Base-by-base conservation (phyloP, 2,329 filamentous ascomycete genomes). In the Monosporascus sp. region DNA sequence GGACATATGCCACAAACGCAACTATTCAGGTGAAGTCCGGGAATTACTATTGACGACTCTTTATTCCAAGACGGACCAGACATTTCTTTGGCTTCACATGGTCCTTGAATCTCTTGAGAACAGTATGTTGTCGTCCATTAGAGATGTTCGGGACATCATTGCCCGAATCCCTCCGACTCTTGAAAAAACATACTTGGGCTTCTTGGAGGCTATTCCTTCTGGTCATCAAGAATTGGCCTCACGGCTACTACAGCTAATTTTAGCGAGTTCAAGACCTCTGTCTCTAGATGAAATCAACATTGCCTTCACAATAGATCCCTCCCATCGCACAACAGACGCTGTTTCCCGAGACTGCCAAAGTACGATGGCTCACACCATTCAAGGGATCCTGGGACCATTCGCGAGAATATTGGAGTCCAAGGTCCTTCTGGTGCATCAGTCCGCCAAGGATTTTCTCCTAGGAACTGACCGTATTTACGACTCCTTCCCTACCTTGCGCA, bases 11-110 rank as follows among this genome's bases (percentile, higher is more conserved):
- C 53, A 59, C 17, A 62, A 60, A 45, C 60, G 59, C 15, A 18
- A 58, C 7, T 69, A 57, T 51, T 45, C 57, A 7, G 54, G 60
- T 18, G 58, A 67, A 14, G 60, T 58, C 15, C 66, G 55, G 49
- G 51, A 52, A 5, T 64, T 65, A 41, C 55, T 73, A 7, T 62
- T 66, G 48, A 35, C 67, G 27, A 47, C 61, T 7, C 56, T 73
- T 9, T 60, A 57, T 48, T 61, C 62, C 2, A 69, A 67, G 50
- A 63, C 70, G 20, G 68, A 70, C 48, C 57, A 65, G 35, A 70
- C 62, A 1, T 74, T 74, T 56, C 65, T 74, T 2, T 74, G 70
- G 71, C 60, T 70, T 20, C 65, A 65, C 22, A 65, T 73, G 38
- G 68, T 72, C 7, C 63, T 73, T 20, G 50, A 63, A n/a, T 58